These are phyloP conservation scores for Thoreauomyces humboldtii DNA, from an alignment of 192 early-diverging fungal genomes.

Conservation along the genomic window DNA sequence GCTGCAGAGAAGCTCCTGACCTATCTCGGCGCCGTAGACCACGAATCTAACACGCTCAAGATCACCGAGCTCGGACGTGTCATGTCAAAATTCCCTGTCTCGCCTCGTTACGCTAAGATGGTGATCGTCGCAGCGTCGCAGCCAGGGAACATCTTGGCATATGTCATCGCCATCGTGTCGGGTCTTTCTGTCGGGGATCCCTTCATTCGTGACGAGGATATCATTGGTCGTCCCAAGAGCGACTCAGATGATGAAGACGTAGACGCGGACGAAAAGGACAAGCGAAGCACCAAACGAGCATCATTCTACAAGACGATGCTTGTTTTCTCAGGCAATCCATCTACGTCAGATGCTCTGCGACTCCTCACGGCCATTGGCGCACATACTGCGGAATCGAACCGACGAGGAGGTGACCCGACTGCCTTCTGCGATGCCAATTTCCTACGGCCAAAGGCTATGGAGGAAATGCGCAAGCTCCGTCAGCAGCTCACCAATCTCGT, in stretches of 20 bases:
- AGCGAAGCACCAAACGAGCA: slow-evolving; percentile 55
- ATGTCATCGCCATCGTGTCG: slow-evolving; percentile 87
- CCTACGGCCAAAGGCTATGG: slow-evolving; percentile 74
- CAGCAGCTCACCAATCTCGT: slow-evolving; percentile 41
- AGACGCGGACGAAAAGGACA: slow-evolving; percentile 56
- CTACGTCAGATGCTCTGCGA: slow-evolving; percentile 82
- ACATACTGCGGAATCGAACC: slow-evolving; percentile 50
- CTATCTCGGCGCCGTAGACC: slow-evolving; percentile 76
- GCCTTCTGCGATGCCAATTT: slow-evolving; percentile 80
- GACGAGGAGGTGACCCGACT: slow-evolving; percentile 50
- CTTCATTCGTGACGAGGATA: slow-evolving; percentile 68
- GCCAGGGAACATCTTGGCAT: slow-evolving; percentile 73
- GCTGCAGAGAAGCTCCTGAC: slow-evolving; percentile 78
- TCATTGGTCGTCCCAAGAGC: slow-evolving; percentile 21
- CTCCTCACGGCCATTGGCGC: slow-evolving; percentile 88
- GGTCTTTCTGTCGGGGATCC: slow-evolving; percentile 92
- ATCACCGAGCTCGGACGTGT: slow-evolving; percentile 83
- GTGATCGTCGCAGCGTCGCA: slow-evolving; percentile 84
- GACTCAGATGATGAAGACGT: slow-evolving; percentile 51
- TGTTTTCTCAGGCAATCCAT: slow-evolving; percentile 69
- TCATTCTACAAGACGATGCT: slow-evolving; percentile 72
- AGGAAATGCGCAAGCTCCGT: slow-evolving; percentile 51
- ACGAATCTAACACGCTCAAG: slow-evolving; percentile 39
- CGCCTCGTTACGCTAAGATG: slow-evolving; percentile 90
- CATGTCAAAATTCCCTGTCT: slow-evolving; percentile 88